Evolutionary conservation across 192 early-diverging fungal species (phyloP).

Genomic region (Podochytrium sp.): DNA sequence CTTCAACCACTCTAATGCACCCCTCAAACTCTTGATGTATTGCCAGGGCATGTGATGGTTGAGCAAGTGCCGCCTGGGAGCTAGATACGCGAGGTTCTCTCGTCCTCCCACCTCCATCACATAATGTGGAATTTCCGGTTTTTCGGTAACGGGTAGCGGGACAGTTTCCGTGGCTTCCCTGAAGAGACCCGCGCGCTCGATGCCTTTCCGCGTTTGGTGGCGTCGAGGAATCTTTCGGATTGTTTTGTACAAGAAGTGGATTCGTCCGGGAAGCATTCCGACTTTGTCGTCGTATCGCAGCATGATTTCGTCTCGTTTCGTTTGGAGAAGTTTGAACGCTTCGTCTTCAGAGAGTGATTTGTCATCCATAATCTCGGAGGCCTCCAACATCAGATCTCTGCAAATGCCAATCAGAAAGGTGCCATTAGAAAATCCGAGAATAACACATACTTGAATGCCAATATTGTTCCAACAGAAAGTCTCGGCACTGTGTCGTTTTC

Average conservation of each 20-base stretch:
- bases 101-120: slow-evolving; percentile 24
- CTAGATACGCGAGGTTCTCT: slow-evolving; percentile 26
- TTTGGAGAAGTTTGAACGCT: slow-evolving; percentile 12
- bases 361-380: slow-evolving; percentile 7
- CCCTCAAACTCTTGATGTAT: slow-evolving; percentile 22
- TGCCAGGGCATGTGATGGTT: slow-evolving; percentile 39
- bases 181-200: slow-evolving; percentile 6
- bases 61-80: slow-evolving; percentile 29
- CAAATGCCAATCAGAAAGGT: background rate
- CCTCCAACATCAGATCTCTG: slow-evolving; percentile 31
- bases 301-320: slow-evolving; percentile 14
- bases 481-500: slow-evolving; percentile 54
- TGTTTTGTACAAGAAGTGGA: slow-evolving; percentile 36
- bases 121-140: slow-evolving; percentile 33
- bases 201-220: slow-evolving; percentile 10
- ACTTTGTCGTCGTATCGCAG: slow-evolving; percentile 16
- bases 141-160: slow-evolving; percentile 16
- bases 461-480: slow-evolving; percentile 24
- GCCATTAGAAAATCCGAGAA: background rate
- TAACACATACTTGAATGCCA: slow-evolving; percentile 28
- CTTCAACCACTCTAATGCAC: slow-evolving; percentile 29
- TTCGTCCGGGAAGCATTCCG: slow-evolving; percentile 25
- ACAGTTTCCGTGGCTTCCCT: slow-evolving; percentile 16
- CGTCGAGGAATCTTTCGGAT: slow-evolving; percentile 28
- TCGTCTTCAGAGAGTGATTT: slow-evolving; percentile 21